A percentile compares a stretch with the other conserved stretches of the same genome.
Conservation (phyloP, 192 early-diverging fungal genomes). For the Dimargaris cristalligena region DNA sequence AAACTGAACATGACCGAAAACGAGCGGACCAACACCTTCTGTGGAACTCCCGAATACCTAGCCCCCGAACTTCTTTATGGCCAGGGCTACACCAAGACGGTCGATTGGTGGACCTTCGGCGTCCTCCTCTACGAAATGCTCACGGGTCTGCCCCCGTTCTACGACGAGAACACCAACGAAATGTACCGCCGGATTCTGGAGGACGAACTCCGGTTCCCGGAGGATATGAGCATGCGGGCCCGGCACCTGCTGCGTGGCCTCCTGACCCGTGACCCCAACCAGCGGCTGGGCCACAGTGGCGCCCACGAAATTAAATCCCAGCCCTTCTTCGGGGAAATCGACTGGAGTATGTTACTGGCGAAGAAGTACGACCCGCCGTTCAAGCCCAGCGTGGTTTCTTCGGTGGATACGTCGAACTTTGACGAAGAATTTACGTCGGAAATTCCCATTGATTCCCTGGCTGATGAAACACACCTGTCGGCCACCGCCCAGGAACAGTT, state of each 20-base stretch:
- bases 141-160: slow-evolving; percentile 79
- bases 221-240: slow-evolving; percentile 47
- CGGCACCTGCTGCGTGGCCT: slow-evolving; percentile 47
- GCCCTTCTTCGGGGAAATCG: slow-evolving; percentile 77
- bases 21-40: slow-evolving; percentile 85
- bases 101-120: slow-evolving; percentile 98
- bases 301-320: slow-evolving; percentile 89
- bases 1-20: slow-evolving; percentile 89
- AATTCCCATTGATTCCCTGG: slow-evolving; percentile 71
- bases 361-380: slow-evolving; percentile 88
- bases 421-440: slow-evolving; percentile 97
- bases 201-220: slow-evolving; percentile 72
- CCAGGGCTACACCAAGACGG: slow-evolving; percentile 76
- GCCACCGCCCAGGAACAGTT: slow-evolving; percentile 90
- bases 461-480: slow-evolving; percentile 63
- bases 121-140: slow-evolving; percentile 82
- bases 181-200: slow-evolving; percentile 92
- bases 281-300: slow-evolving; percentile 71
- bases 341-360: slow-evolving; percentile 75
- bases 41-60: slow-evolving; percentile 98
- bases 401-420: slow-evolving; percentile 93
- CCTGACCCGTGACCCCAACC: slow-evolving; percentile 61
- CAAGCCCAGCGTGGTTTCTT: slow-evolving; percentile 76
- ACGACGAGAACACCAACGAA: slow-evolving; percentile 86
- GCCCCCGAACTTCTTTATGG: slow-evolving; percentile 77